A percentile compares a stretch with the other conserved stretches of the same genome.
These are phyloP conservation scores for Paecilomyces sp. DNA, from an alignment of 2,329 filamentous ascomycete species.

Conservation along the genomic window DNA sequence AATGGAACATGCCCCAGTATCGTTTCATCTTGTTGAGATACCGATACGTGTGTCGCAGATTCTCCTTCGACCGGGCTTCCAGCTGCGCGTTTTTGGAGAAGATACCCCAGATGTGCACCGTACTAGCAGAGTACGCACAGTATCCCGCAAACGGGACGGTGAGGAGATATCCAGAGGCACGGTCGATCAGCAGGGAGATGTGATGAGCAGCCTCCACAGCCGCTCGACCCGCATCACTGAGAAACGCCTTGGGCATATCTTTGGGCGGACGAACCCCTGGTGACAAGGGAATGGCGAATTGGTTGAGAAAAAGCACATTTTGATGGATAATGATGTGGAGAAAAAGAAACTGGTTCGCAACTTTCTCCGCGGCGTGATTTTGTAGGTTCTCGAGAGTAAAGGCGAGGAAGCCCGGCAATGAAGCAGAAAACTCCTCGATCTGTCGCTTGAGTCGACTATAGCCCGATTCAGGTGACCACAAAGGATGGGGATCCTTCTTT, in stretches of 20 bases:
- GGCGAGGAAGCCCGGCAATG: constrained; percentile 62
- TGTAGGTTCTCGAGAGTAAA: constrained; percentile 79
- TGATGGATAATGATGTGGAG: constrained; percentile 87
- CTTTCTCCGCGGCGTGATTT: constrained; percentile 73
- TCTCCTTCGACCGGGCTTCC: constrained; percentile 71
- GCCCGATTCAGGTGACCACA: constrained; percentile 76
- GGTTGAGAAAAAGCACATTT: constrained; percentile 81
- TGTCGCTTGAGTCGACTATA: constrained; percentile 65
- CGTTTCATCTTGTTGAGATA: constrained; percentile 93
- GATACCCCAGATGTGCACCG: constrained; percentile 87
- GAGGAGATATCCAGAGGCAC: constrained; percentile 71
- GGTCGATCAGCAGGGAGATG: constrained; percentile 76
- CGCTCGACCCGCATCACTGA: constrained; percentile 65
- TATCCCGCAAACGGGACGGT: constrained; percentile 92
- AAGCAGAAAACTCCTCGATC: constrained; percentile 61
- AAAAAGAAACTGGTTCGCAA: constrained; percentile 87
- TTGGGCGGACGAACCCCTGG: constrained; percentile 57
- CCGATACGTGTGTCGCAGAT: constrained; percentile 79
- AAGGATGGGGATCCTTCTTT: constrained; percentile 64
- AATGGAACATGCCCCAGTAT: constrained; percentile 98
- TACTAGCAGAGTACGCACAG: constrained; percentile 86
- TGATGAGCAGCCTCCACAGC: constrained; percentile 78
- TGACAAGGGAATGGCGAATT: constrained; percentile 69
- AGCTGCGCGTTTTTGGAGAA: constrained; percentile 75
- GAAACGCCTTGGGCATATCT: constrained; percentile 70